Conservation (phyloP, 805 yeast genomes). For the Tetrapisispora pingtungensis region DNA sequence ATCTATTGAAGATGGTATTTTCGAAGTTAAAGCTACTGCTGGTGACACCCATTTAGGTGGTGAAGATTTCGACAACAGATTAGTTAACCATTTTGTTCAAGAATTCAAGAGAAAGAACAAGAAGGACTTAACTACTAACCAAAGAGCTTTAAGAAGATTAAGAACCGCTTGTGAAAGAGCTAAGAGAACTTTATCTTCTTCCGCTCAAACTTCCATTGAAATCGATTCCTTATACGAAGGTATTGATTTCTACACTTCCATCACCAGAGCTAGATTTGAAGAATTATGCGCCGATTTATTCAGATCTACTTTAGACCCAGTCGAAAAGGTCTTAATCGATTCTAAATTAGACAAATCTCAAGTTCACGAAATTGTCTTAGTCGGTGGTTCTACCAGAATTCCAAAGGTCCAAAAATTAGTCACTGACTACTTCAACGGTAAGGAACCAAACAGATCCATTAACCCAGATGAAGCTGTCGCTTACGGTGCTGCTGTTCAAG, state of each 20-base stretch:
- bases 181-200: conserved; percentile 94
- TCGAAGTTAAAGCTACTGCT: conserved; percentile 90
- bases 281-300: conserved; percentile 68
- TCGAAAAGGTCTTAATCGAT: conserved; percentile 37
- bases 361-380: conserved; percentile 90
- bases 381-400: conserved; percentile 33
- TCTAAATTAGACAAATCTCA: conserved; percentile 87
- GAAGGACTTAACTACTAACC: conserved; percentile 86
- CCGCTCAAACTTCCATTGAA: conserved; percentile 94
- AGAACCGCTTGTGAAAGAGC: conserved; percentile 46
- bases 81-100: conserved; percentile 83
- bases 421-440: conserved; percentile 96
- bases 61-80: conserved; percentile 95
- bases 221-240: conserved; percentile 95
- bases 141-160: conserved; percentile 95
- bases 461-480: conserved; percentile 99
- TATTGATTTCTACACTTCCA: conserved; percentile 93
- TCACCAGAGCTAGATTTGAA: conserved; percentile 67
- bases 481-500: conserved; percentile 99
- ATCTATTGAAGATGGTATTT: conserved; percentile 91
- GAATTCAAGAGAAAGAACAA: conserved; percentile 98
- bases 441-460: conserved; percentile 95
- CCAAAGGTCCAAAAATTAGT: conserved; percentile 97
- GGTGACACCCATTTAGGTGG: conserved; percentile 89
- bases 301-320: conserved; percentile 93